A percentile compares a stretch with the other conserved stretches of the same genome.
Conservation (phyloP, 768 basidiomycete genomes). For the Boletus tylopilopsis region DNA sequence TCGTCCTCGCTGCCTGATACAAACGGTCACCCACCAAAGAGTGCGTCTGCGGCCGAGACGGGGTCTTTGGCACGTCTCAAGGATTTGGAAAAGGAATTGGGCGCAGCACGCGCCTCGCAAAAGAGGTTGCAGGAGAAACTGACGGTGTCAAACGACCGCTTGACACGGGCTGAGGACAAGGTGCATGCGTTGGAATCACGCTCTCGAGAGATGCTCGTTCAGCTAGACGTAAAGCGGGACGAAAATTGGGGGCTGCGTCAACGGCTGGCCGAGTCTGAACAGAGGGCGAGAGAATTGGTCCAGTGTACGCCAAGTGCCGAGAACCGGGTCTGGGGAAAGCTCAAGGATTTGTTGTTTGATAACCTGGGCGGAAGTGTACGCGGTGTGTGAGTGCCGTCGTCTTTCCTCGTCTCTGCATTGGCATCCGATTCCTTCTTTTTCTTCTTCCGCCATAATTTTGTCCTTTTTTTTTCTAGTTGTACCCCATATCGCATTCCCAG, state of each 20-base stretch:
- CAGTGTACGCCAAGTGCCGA: slow-evolving; percentile 16
- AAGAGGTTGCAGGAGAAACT: slow-evolving; percentile 20
- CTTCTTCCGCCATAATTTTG: slow-evolving; percentile 1
- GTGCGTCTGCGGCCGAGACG: background rate
- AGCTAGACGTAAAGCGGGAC: slow-evolving; percentile 17
- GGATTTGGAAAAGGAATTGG: slow-evolving; percentile 25
- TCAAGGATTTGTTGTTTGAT: slow-evolving; percentile 30
- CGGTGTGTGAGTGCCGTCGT: slow-evolving; percentile 16
- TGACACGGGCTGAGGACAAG: slow-evolving; percentile 14
- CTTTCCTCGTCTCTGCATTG: background rate
- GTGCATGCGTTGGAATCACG: slow-evolving; percentile 19
- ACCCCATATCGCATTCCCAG: slow-evolving; percentile 18
- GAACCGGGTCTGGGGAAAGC: slow-evolving; percentile 24
- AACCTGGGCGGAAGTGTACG: slow-evolving; percentile 18
- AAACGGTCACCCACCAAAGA: background rate
- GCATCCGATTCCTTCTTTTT: slow-evolving; percentile 1
- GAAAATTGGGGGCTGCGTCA: slow-evolving; percentile 24
- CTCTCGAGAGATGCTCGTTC: slow-evolving; percentile 16
- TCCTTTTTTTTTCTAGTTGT: slow-evolving; percentile 11
- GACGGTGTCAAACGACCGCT: slow-evolving; percentile 9
- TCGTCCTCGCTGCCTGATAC: slow-evolving; percentile 1
- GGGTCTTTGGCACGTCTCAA: slow-evolving; percentile 13
- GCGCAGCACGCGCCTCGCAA: slow-evolving; percentile 9
- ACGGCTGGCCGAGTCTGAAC: slow-evolving; percentile 23
- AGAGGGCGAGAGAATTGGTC: slow-evolving; percentile 14